A percentile compares a stretch with the other conserved stretches of the same genome.
These are phyloP conservation scores for Cruciata laevipes DNA, from an alignment of 257 asterid genomes.

Conservation along the genomic window DNA sequence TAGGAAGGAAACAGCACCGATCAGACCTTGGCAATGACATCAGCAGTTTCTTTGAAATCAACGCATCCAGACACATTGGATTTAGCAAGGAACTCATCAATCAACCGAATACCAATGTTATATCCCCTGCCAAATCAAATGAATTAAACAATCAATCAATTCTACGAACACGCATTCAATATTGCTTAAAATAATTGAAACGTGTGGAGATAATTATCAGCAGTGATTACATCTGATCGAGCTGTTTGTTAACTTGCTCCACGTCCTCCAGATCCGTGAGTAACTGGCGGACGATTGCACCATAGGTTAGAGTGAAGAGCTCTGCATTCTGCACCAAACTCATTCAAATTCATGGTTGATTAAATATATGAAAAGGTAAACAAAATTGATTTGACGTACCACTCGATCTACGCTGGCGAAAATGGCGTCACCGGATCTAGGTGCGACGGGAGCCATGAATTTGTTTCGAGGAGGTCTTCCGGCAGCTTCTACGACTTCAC, in stretches of 20 bases:
- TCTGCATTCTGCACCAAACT: constrained; percentile 61
- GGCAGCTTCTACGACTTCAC: background rate
- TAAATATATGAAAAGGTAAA: background rate
- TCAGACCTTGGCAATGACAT: constrained; percentile 83
- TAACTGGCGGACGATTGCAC: constrained; percentile 93
- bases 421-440: constrained; percentile 46
- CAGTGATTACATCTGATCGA: constrained; percentile 70
- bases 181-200: background rate
- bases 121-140: constrained; percentile 58
- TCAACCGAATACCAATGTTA: constrained; percentile 73
- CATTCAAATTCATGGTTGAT: background rate
- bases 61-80: constrained; percentile 83
- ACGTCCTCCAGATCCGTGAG: constrained; percentile 97
- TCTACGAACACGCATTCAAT: background rate
- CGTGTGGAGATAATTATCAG: background rate
- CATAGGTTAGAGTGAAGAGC: constrained; percentile 85
- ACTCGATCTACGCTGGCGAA: constrained; percentile 47
- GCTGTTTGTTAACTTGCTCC: constrained; percentile 94
- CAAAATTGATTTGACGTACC: constrained; percentile 16
- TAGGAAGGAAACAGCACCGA: background rate
- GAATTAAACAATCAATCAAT: background rate
- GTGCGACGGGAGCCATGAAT: constrained; percentile 39
- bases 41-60: constrained; percentile 96
- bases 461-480: background rate
- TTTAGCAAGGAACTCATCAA: constrained; percentile 90